These are phyloP conservation scores for Blastomyces silverae DNA, from an alignment of 2,329 filamentous ascomycete genomes.

Conservation along the genomic window DNA sequence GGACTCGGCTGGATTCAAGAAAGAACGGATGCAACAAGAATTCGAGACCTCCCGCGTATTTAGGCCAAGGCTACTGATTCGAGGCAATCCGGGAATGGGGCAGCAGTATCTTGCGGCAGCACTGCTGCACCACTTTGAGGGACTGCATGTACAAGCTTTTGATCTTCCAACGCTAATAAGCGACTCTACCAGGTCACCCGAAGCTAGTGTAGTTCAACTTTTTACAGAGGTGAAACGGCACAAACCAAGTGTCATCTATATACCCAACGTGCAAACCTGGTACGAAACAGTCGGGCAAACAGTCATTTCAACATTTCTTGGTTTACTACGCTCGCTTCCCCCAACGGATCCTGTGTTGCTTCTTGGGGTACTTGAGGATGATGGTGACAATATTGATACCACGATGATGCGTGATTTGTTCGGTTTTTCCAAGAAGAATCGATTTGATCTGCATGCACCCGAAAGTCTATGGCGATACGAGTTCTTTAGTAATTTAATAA, in stretches of 20 bases:
- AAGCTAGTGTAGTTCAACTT: conserved; percentile 81
- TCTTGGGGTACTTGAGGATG: conserved; percentile 72
- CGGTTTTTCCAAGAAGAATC: conserved; percentile 73
- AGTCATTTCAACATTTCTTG: conserved; percentile 71
- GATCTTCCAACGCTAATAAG: conserved; percentile 81
- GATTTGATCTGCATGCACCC: conserved; percentile 63
- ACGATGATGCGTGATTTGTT: conserved; percentile 69
- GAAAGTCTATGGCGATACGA: conserved; percentile 57
- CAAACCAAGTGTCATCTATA: conserved; percentile 92
- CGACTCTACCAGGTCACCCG: conserved; percentile 70
- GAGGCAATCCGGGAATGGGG: conserved; percentile 82
- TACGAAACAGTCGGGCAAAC: conserved; percentile 60
- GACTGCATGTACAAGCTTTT: conserved; percentile 89
- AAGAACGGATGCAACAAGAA: conserved; percentile 67
- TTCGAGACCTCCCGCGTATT: conserved; percentile 87
- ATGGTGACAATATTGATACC: conserved; percentile 52
- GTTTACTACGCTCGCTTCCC: conserved; percentile 73
- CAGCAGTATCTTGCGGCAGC: conserved; percentile 83
- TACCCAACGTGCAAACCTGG: conserved; percentile 86
- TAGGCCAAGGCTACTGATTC: conserved; percentile 76
- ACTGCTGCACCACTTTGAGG: conserved; percentile 83
- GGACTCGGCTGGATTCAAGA: conserved; percentile 72
- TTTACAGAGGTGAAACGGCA: conserved; percentile 91
- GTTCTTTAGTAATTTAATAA: conserved; percentile 69
- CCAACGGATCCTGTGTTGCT: conserved; percentile 85